Evolutionary conservation across 306 rosid species (phyloP), one percentile per base, ranked within the genome.

Genomic region (Alnus glutinosa): DNA sequence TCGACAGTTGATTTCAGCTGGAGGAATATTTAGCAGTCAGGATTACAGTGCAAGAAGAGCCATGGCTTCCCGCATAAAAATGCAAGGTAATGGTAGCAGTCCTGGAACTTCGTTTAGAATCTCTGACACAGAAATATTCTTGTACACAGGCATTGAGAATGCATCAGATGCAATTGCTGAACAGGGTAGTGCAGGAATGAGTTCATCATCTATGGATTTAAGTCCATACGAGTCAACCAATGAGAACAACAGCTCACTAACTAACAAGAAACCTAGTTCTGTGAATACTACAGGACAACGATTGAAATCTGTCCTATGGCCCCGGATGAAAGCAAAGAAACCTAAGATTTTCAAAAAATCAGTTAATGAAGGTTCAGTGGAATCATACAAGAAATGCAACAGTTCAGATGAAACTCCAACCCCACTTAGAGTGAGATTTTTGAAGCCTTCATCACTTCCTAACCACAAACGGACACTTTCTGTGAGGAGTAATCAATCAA

Each of bases 21-120:
- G 99, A 8, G 99, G 94, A 61, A 90, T 93, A 72, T 93, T 93
- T 83, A 91, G 96, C 73, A 83, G 87, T 78, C 86, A 86, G 79
- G 93, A 89, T 42, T 84, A 87, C 74, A 83, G 78, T 50, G 90
- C 94, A n/a, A 89, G 98, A 76, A 95, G 83, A 84, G 94, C 92
- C 67, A 89, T 95, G 18, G 99, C 97, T 77, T 89, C 94, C 1
- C 96, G 90, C 62, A 75, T 95, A 77, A 95, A 90, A 77, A 83
- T 84, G 93, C 97, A 92, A 79, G 92, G 91, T 28, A 62, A 55
- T 59, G 94, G 96, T 48, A 83, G 88, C 74, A 95, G 99, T 70
- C 99, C 99, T 1, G 99, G 99, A 42, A 86, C 97, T 8, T 89
- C 85, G n/a, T 95, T 95, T 39, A 78, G 92, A 83, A 79, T 95